phyloP scores from a whole-genome alignment of 148 eudicot genomes.

The Nyssa sinensis region DNA sequence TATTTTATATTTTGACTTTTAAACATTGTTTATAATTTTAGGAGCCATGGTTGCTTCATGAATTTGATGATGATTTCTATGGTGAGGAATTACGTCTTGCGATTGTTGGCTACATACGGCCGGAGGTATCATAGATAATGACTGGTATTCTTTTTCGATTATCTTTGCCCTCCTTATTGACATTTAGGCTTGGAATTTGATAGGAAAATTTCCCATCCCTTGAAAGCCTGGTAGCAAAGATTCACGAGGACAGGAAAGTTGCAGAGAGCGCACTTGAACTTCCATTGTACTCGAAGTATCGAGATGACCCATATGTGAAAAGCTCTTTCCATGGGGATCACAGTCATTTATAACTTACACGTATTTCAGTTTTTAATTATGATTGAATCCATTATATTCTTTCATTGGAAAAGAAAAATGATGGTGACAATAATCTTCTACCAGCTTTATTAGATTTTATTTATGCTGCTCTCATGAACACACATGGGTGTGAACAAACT shows the following conservation, averaged over 20 bases:
- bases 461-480: neutral
- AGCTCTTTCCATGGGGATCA: conserved; percentile 21
- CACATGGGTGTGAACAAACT: neutral
- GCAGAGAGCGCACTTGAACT: conserved; percentile 85
- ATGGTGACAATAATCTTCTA: neutral
- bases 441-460: neutral
- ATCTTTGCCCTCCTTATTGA: neutral
- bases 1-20: conserved; percentile 5
- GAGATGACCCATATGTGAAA: conserved; percentile 54
- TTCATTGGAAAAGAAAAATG: neutral
- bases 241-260: conserved; percentile 61
- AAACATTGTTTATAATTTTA: conserved; percentile 24
- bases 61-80: conserved; percentile 83
- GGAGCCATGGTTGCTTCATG: conserved; percentile 99
- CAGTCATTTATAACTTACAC: conserved; percentile 9
- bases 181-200: conserved; percentile 1
- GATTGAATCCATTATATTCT: neutral
- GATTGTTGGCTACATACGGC: conserved; percentile 85
- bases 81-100: conserved; percentile 80
- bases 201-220: conserved; percentile 77
- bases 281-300: conserved; percentile 59
- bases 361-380: too few species aligned
- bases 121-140: conserved; percentile 54
- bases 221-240: conserved; percentile 64
- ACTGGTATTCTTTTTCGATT: neutral